A percentile compares a stretch with the other conserved stretches of the same genome.
Conservation (phyloP, 495 filamentous ascomycete species). For the Xeromyces bisporus region DNA sequence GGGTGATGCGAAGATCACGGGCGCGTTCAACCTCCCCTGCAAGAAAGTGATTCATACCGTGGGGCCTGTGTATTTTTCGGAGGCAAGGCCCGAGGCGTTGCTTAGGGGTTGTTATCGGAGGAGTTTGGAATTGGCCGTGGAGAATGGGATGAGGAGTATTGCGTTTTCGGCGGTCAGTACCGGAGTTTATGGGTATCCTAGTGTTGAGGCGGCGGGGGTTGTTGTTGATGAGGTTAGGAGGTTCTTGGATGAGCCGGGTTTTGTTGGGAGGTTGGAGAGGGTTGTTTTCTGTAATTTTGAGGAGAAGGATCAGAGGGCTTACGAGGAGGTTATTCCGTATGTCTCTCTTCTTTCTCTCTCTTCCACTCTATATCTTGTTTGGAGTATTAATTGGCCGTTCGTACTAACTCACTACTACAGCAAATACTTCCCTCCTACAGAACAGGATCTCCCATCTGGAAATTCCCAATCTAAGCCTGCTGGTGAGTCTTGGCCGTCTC, state of each 20-base stretch:
- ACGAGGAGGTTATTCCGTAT: conserved; percentile 55
- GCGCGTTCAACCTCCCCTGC: conserved; percentile 57
- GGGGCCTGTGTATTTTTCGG: conserved; percentile 55
- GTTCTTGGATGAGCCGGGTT: conserved; percentile 46
- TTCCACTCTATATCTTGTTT: too few relatives aligned
- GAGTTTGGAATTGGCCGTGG: conserved; percentile 55
- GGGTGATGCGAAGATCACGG: conserved; percentile 71
- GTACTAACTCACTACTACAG: too few relatives aligned
- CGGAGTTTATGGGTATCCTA: conserved; percentile 81
- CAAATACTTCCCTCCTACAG: conserved; percentile 19
- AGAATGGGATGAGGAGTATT: conserved; percentile 46
- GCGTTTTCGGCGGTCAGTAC: conserved; percentile 78
- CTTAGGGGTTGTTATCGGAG: conserved; percentile 56
- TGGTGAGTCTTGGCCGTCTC: conserved; percentile 10
- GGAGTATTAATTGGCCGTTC: too few relatives aligned
- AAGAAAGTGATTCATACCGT: conserved; percentile 77
- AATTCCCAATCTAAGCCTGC: conserved; percentile 2
- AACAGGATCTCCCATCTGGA: conserved; percentile 7
- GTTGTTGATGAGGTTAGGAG: conserved; percentile 52
- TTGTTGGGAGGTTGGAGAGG: conserved; percentile 39
- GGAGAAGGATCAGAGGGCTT: conserved; percentile 56
- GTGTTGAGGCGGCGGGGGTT: conserved; percentile 45
- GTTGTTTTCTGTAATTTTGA: conserved; percentile 74
- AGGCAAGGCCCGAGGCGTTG: conserved; percentile 24
- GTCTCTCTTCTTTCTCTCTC: conserved; percentile 15